Base-by-base conservation (phyloP, 2,329 filamentous ascomycete species). In the Trichoderma sp. region DNA sequence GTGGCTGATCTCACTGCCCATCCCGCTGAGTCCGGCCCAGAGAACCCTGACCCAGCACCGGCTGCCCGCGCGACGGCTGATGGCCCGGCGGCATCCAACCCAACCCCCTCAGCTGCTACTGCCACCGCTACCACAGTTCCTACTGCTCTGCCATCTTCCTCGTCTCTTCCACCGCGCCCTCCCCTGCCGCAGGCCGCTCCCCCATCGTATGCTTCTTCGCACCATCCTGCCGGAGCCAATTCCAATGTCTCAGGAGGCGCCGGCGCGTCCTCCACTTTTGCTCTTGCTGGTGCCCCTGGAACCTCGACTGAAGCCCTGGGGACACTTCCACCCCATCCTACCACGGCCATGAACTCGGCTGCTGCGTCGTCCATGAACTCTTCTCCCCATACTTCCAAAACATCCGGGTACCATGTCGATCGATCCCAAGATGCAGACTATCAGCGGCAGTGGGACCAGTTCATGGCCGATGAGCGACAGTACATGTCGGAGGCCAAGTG, bases 401-500 rank as follows among this genome's bases (percentile, higher is more conserved):
- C 71, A 43, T 65, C 69, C 57, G 70, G 70, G 41, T 71, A 69
- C 69, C 68, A 71, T 69, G 65, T 68, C 71, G 72, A 76, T 69
- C 70, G 70, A 69, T 66, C 69, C 64, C 72, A 76, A 69, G 83
- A 76, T 64, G 68, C 71, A 68, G 77, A 88, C 65, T 82, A 85
- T 63, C 87, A 91, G 72, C 84, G 85, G 71, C 82, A 83, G 56
- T 94, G 91, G 78, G 90, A 93, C 65, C 82, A 84, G 14, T 94
- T 93, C 73, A 78, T 92, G 64, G 81, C 84, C 47, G 87, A 92
- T 69, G 91, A 94, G 76, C 84, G 89, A 67, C 85, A 84, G 69
- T 92, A 92, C 75, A 90, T 92, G 70, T 86, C 87, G 0, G 90
- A 93, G 72, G 90, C 89, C 34, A 87, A 90, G 71, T 94, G 91